Percentiles rank a stretch among this genome's conserved stretches.
Evolutionary conservation across 345 rosid genomes (phyloP).

Genomic region (Eutrema japonicum): DNA sequence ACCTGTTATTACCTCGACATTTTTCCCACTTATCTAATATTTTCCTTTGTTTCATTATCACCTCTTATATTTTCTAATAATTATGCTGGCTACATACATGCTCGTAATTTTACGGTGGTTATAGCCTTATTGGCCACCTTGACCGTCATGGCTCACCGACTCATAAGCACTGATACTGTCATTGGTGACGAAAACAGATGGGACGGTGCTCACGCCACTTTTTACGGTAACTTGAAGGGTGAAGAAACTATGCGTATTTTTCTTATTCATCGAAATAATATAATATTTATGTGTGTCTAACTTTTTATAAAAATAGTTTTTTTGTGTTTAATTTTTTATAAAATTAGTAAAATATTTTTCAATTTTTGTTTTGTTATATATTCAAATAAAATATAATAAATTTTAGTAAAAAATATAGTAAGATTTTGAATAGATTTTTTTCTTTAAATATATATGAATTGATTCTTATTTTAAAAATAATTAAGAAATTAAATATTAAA

Average conservation of each 20-base stretch:
- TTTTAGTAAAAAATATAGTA: too few relatives aligned
- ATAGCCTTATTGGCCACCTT: conserved; percentile 9
- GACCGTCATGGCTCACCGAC: neutral
- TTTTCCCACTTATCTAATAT: neutral
- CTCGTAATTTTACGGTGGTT: conserved; percentile 8
- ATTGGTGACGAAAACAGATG: neutral
- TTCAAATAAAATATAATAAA: too few relatives aligned
- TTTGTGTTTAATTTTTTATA: too few relatives aligned
- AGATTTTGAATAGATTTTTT: too few relatives aligned
- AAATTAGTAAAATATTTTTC: too few relatives aligned
- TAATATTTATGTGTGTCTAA: neutral
- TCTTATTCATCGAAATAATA: neutral
- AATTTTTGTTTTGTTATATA: too few relatives aligned
- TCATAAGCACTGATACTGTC: neutral
- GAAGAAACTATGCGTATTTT: conserved; percentile 35
- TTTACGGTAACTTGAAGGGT: conserved; percentile 27
- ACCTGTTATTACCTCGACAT: neutral
- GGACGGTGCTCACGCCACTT: conserved; percentile 36
- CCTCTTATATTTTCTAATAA: neutral
- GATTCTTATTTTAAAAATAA: too few relatives aligned
- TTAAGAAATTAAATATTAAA: too few relatives aligned
- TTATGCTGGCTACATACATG: neutral
- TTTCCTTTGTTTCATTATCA: neutral
- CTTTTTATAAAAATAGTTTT: neutral
- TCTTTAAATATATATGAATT: too few relatives aligned